Evolutionary conservation across 768 basidiomycete species (phyloP), one percentile per base, ranked within the genome.

Genomic region (Ramaria rubella): DNA sequence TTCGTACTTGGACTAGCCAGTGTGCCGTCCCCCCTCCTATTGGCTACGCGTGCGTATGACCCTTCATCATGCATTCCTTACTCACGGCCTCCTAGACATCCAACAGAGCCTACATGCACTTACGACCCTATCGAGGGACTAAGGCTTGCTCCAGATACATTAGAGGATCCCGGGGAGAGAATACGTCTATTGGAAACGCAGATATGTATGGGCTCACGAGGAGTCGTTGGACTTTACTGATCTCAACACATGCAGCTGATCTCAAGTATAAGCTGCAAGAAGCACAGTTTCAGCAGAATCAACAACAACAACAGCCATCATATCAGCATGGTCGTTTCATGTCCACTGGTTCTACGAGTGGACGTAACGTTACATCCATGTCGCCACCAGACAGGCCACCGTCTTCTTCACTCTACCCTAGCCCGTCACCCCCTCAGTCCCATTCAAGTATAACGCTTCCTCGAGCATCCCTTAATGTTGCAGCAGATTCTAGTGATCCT

Each of bases 81-180:
- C 58, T 38, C 51, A 49, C 57, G 54, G 19, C 48, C 30, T 49
- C 59, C 21, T 62, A 90, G 88, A 23, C 90, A 93, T 69, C 90
- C 90, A n/a, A 74, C 80, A 9, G 88, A 90, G 67, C 90, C 90
- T 7, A 85, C 86, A 64, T 93, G 90, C 63, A 81, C 81, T 9
- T 93, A 93, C 67, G 90, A 93, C 69, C 90, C 89, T 2, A 83
- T 91, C 15, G 90, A 92, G 68, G 90, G 90, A 17, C 69, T 91
- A 34, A 76, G 81, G 7, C 78, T 92, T 36, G 84, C 86, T 21
- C 80, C 88, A 49, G 87, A 90, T 58, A 82, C 79, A 12, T 43
- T 55, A 19, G 59, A 62, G 21, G 86, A 91, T 68, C 87, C 88
- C n/a, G 63, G 81, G 12, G 86, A 89, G 59, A 88, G 85, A 68